phyloP scores from a whole-genome alignment of 352 stramenopile genomes.

The Pythium dissotocum region DNA sequence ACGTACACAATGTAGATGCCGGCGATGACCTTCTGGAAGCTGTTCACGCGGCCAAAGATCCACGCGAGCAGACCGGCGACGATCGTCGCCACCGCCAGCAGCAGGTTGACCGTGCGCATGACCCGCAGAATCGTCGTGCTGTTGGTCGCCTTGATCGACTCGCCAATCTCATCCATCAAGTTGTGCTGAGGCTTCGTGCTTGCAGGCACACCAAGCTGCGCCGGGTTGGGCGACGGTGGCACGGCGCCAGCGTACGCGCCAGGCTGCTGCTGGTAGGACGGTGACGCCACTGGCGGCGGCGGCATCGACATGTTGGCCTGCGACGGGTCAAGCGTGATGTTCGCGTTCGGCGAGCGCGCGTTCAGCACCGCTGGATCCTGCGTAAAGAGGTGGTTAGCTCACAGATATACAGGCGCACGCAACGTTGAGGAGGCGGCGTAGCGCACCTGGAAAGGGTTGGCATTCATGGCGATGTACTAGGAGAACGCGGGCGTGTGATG shows the following conservation, averaged over 20 bases:
- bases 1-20: conserved; percentile 89
- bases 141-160: conserved; percentile 84
- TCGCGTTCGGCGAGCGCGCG: conserved; percentile 21
- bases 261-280: conserved; percentile 39
- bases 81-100: conserved; percentile 75
- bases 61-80: conserved; percentile 70
- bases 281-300: conserved; percentile 38
- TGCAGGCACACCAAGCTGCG: conserved; percentile 22
- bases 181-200: conserved; percentile 42
- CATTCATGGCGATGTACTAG: conserved; percentile 22
- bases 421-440: not conserved
- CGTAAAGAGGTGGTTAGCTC: not conserved
- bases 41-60: conserved; percentile 77
- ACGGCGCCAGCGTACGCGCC: conserved; percentile 17
- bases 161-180: conserved; percentile 85
- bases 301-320: conserved; percentile 37
- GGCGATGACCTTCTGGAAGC: conserved; percentile 81
- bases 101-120: conserved; percentile 78
- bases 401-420: not conserved
- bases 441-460: conserved; percentile 32
- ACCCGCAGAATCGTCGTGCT: conserved; percentile 77
- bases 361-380: conserved; percentile 33
- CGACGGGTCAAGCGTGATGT: conserved; percentile 18
- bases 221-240: conserved; percentile 19
- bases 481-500: not conserved